A percentile compares a stretch with the other conserved stretches of the same genome.
Evolutionary conservation across 352 stramenopile species (phyloP).

Genomic region (Aphanomyces stellatus): DNA sequence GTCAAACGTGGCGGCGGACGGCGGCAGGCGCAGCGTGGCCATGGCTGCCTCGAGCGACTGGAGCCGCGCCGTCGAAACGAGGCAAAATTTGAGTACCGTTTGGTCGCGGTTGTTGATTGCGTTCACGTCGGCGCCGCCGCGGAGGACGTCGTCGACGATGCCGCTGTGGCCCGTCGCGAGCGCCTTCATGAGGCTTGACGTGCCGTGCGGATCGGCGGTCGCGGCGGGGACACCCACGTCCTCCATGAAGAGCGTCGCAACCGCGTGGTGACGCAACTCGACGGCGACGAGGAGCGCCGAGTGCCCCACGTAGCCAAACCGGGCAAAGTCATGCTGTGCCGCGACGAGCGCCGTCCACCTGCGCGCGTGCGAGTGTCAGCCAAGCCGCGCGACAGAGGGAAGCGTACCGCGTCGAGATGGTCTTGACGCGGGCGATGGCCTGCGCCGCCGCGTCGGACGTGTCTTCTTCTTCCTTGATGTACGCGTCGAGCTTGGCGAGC

Average conservation of each 20-base stretch:
- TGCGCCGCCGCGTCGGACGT: neutral
- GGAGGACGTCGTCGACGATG: constrained; percentile 28
- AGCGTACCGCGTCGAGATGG: constrained; percentile 5
- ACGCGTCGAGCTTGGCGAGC: constrained; percentile 6
- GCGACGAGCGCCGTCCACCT: constrained; percentile 50
- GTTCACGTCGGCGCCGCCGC: constrained; percentile 34
- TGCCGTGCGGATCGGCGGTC: constrained; percentile 25
- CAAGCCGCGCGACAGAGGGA: neutral
- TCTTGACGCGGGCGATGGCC: neutral
- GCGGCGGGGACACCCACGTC: constrained; percentile 31
- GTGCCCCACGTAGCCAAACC: constrained; percentile 48
- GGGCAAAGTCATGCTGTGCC: constrained; percentile 26
- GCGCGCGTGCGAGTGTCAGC: neutral
- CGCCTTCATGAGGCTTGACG: constrained; percentile 51
- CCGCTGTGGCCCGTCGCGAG: constrained; percentile 38
- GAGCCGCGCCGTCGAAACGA: constrained; percentile 27
- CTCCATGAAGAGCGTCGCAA: constrained; percentile 32
- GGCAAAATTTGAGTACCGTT: constrained; percentile 43
- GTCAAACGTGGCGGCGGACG: constrained; percentile 1
- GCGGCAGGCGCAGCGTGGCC: constrained; percentile 20
- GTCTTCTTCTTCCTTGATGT: constrained; percentile 12
- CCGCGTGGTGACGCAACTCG: constrained; percentile 29
- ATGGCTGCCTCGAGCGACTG: constrained; percentile 6
- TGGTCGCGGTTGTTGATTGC: constrained; percentile 53
- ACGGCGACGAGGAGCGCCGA: constrained; percentile 42